These are phyloP conservation scores for Lotus japonicus DNA, from an alignment of 306 rosid genomes.

Conservation along the genomic window DNA sequence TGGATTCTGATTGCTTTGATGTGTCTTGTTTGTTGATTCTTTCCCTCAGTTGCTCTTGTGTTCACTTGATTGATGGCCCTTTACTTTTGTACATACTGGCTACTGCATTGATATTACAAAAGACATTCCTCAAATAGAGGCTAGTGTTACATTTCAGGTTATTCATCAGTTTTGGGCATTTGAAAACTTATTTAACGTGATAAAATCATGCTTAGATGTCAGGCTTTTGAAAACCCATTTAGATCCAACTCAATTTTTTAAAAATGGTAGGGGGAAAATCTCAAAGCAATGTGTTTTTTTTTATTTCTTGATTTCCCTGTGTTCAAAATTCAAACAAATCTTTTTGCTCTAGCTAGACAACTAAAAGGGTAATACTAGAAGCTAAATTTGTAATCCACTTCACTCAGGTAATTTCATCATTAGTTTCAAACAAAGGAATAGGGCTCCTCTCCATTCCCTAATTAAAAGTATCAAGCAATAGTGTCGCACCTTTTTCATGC, in stretches of 20 bases:
- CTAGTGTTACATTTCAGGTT: background rate
- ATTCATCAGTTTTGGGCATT: conserved; percentile 4
- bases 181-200: too few relatives aligned
- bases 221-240: background rate
- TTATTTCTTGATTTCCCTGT: background rate
- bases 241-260: background rate
- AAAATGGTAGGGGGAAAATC: background rate
- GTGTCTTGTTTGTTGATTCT: conserved; percentile 1
- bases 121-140: background rate
- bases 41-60: background rate
- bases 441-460: background rate
- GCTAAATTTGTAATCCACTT: background rate
- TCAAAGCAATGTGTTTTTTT: background rate
- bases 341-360: background rate
- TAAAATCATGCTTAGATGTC: background rate
- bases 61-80: background rate
- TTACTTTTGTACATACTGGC: background rate
- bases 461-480: background rate
- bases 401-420: background rate
- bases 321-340: background rate
- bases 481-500: background rate
- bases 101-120: background rate
- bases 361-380: background rate
- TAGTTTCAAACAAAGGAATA: background rate
- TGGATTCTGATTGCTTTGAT: conserved; percentile 7